Conservation (phyloP, 2,329 filamentous ascomycete genomes). For the Alternaria incomplexa region DNA sequence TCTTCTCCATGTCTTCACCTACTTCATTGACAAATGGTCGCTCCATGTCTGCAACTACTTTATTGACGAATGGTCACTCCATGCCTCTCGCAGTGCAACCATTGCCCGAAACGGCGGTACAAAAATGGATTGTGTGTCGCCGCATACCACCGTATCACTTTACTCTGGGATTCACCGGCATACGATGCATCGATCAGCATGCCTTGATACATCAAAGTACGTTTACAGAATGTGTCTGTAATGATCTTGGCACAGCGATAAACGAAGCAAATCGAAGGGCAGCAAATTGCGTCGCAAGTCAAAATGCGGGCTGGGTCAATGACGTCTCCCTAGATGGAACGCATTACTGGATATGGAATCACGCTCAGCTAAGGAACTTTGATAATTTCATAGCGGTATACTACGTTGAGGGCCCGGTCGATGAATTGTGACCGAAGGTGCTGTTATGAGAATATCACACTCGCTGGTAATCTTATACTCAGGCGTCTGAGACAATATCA, state of each 20-base stretch:
- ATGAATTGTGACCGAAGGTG: neutral
- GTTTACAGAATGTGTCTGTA: neutral
- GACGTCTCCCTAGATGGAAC: neutral
- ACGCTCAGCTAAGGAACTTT: neutral
- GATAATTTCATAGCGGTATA: neutral
- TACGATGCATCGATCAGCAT: neutral
- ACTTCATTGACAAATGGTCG: neutral
- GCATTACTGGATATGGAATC: neutral
- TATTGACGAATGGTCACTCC: neutral
- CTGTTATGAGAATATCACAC: neutral
- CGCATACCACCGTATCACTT: neutral
- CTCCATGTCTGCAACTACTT: neutral
- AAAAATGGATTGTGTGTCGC: neutral
- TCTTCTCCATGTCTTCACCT: neutral
- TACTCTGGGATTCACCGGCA: neutral
- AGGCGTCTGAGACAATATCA: neutral
- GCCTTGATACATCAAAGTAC: neutral
- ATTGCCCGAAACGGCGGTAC: neutral
- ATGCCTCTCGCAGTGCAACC: neutral
- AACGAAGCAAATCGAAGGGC: neutral
- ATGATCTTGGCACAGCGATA: neutral
- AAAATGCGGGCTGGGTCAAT: neutral
- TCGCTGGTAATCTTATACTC: neutral
- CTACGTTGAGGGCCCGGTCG: neutral
- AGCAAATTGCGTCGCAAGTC: neutral